Percentiles rank a stretch among this genome's conserved stretches.
Conservation (phyloP, 2,329 filamentous ascomycete genomes). For the Nannizziopsis arthrosporioides region DNA sequence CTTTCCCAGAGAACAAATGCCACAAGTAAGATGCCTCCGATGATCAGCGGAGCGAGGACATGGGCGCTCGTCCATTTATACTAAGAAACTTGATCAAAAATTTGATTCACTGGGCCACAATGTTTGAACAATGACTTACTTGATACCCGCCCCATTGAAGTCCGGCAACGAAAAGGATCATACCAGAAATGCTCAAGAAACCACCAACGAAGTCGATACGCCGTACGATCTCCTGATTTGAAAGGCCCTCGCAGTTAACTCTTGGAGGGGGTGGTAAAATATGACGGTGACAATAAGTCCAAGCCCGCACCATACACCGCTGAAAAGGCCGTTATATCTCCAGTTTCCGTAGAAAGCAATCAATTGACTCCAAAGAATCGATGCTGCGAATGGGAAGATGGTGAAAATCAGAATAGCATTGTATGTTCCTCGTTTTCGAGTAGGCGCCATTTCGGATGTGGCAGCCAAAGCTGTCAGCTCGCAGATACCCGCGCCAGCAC, state of each 20-base stretch:
- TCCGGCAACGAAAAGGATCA: conserved; percentile 40
- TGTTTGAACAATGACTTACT: conserved; percentile 18
- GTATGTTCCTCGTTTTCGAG: conserved; percentile 52
- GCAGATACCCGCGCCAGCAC: conserved; percentile 54
- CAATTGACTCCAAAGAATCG: conserved; percentile 51
- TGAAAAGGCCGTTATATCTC: conserved; percentile 35
- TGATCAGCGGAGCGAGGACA: conserved; percentile 36
- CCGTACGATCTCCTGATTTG: conserved; percentile 30
- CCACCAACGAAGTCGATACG: conserved; percentile 43
- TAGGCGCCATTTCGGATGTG: conserved; percentile 56
- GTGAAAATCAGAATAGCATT: conserved; percentile 50
- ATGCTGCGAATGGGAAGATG: conserved; percentile 52
- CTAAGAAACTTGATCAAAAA: conserved; percentile 17
- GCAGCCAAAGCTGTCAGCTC: conserved; percentile 58
- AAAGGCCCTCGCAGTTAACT: conserved; percentile 31
- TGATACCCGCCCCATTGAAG: conserved; percentile 43
- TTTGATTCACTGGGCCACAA: not conserved
- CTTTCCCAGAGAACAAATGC: conserved; percentile 38
- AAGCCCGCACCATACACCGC: conserved; percentile 33
- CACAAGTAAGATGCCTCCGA: conserved; percentile 34
- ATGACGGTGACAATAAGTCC: conserved; percentile 32
- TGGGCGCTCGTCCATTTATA: conserved; percentile 37
- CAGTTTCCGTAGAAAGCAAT: conserved; percentile 37
- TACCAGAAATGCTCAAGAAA: conserved; percentile 37
- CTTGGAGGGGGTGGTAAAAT: conserved; percentile 38